Base-by-base conservation (phyloP, 805 yeast species). In the Ogataea trehaloabstinens region DNA sequence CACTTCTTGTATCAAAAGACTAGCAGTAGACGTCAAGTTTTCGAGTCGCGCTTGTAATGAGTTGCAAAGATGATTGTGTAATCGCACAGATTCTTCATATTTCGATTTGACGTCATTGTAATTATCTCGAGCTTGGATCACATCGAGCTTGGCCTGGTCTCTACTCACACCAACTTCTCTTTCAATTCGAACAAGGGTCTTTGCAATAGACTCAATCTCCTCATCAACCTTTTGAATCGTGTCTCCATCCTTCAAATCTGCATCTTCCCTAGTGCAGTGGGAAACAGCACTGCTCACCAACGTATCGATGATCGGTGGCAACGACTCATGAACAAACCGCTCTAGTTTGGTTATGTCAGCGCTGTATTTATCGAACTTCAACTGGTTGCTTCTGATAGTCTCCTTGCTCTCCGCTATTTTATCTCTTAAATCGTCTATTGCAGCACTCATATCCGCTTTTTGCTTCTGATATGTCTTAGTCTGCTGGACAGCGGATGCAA, bases 121-220 rank as follows among this genome's bases (percentile, higher is more conserved):
- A 34, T 65, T 66, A 4, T 58, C 53, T 44, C 76, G 71, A 4
- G 75, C 68, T 11, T 55, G 54, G 12, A 70, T 63, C 31, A 76
- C 71, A 24, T 76, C 69, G 10, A 58, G 52, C 30, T 76, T 70
- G 1, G 82, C 78, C 25, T 75, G 74, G 35, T 78, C 82, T 33
- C 76, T 73, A 0, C 80, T 57, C 39, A 74, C 67, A 1, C 85
- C 86, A 11, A 80, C 57, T 18, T 64, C 60, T 29, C 61, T 61
- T 47, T 83, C 85, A 2, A 80, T 76, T 37, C 66, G 69, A 34
- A 68, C 63, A 13, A 84, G 70, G 16, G 70, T 69, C 24, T 56
- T 50, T 16, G 74, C 69, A 12, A 80, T 66, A 15, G 58, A 64
- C 18, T 61, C 64, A 36, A 78, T 68, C 50, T 79, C 82, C 2